phyloP scores from a whole-genome alignment of 108 stramenopile genomes.

The Heterococcus sp. region DNA sequence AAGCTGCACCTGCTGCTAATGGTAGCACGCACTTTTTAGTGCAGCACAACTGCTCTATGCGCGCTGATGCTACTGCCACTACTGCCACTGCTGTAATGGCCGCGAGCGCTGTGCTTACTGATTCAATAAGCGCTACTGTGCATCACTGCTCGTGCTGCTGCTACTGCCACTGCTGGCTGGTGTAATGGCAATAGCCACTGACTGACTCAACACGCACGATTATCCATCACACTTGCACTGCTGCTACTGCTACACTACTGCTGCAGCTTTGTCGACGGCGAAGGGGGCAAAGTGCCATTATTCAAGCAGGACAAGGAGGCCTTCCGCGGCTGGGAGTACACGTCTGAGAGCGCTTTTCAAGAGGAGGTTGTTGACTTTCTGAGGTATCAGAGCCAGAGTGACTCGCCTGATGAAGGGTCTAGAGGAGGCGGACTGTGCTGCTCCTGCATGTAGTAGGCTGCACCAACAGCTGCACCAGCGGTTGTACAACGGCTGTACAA shows the following conservation, averaged over 20 bases:
- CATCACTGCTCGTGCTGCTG: too few relatives aligned
- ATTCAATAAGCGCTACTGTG: too few relatives aligned
- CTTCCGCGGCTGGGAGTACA: slow-evolving; percentile 54
- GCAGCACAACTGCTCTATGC: neutral
- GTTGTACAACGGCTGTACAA: too few relatives aligned
- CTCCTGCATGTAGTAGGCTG: neutral
- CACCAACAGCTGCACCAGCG: neutral
- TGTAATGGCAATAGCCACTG: neutral
- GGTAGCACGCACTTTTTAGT: too few relatives aligned
- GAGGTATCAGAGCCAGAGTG: neutral
- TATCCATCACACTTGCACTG: neutral
- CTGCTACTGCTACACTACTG: slow-evolving; percentile 4
- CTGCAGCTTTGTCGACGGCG: slow-evolving; percentile 12
- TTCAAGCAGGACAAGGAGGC: slow-evolving; percentile 35
- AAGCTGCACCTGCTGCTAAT: too few relatives aligned
- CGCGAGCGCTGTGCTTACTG: neutral
- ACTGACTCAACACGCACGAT: too few relatives aligned
- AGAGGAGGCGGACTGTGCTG: neutral
- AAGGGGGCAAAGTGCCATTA: neutral
- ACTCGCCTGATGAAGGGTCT: neutral
- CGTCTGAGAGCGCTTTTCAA: slow-evolving; percentile 25
- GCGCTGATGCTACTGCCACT: neutral
- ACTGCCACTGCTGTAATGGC: neutral
- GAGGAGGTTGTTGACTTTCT: slow-evolving; percentile 48
- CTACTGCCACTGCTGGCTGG: slow-evolving; percentile 9